Conservation (phyloP, 352 stramenopile genomes). For the Thalassiosira livingstoniorum region DNA sequence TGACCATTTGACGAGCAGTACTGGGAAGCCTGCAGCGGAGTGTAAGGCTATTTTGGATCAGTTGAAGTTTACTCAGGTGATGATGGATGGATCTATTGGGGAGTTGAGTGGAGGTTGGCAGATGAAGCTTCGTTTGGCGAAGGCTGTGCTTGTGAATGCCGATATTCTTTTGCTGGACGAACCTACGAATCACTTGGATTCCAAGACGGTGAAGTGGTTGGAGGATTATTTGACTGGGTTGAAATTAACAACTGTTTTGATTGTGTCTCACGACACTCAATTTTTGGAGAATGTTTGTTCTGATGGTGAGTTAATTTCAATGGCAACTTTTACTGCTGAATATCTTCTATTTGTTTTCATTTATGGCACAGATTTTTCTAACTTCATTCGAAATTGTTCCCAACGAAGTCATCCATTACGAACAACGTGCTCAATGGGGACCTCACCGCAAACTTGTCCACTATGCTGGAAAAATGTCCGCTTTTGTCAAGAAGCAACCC, state of each 20-base stretch:
- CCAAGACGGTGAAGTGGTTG: slow-evolving; percentile 94
- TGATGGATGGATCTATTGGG: slow-evolving; percentile 91
- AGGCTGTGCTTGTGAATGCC: slow-evolving; percentile 89
- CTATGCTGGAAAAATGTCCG: slow-evolving; percentile 89
- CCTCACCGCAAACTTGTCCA: slow-evolving; percentile 90
- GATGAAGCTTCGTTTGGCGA: slow-evolving; percentile 91
- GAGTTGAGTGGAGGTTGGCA: slow-evolving; percentile 94
- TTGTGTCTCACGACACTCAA: slow-evolving; percentile 95
- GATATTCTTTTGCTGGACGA: slow-evolving; percentile 94
- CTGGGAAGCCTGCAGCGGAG: slow-evolving; percentile 79
- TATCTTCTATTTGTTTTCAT: background rate
- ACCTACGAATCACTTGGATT: slow-evolving; percentile 93
- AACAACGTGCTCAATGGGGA: slow-evolving; percentile 83
- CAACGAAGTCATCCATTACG: slow-evolving; percentile 90
- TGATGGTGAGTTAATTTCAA: slow-evolving; percentile 72
- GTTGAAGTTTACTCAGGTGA: slow-evolving; percentile 92
- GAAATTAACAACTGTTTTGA: slow-evolving; percentile 92
- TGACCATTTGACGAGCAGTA: slow-evolving; percentile 77
- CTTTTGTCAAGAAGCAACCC: slow-evolving; percentile 91
- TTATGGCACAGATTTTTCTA: too few relatives aligned
- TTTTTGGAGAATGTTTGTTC: slow-evolving; percentile 95
- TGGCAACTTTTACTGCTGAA: too few relatives aligned
- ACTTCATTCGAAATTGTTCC: too few relatives aligned
- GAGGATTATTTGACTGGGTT: slow-evolving; percentile 92
- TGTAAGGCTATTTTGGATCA: slow-evolving; percentile 86